Conservation (phyloP, 2,329 filamentous ascomycete species). For the Aureobasidium sp. region DNA sequence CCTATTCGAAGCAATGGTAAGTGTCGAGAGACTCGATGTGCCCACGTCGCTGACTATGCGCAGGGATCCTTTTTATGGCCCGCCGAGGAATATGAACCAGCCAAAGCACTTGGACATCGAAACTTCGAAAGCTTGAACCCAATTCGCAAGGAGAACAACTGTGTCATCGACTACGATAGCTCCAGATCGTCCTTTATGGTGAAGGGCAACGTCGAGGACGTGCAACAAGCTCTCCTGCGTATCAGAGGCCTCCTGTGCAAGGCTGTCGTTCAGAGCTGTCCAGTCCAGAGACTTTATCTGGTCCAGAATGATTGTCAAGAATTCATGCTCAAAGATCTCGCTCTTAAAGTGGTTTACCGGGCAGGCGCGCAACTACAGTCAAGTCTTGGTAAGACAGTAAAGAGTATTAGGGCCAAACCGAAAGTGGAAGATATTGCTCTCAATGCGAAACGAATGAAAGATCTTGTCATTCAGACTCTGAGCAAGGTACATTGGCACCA, state of each 20-base stretch:
- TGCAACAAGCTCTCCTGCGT: conserved; percentile 28
- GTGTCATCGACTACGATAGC: conserved; percentile 35
- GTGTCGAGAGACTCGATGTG: neutral
- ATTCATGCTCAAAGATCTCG: neutral
- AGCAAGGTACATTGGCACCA: conserved; percentile 29
- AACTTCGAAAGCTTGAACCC: conserved; percentile 40
- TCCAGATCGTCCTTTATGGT: conserved; percentile 26
- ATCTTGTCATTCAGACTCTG: conserved; percentile 23
- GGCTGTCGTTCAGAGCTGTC: conserved; percentile 28
- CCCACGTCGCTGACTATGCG: neutral
- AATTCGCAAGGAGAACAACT: conserved; percentile 35
- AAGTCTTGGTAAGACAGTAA: neutral
- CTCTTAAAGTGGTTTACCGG: neutral
- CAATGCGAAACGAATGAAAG: neutral
- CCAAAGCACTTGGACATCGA: conserved; percentile 33
- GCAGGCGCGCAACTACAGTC: conserved; percentile 16
- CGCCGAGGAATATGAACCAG: conserved; percentile 33
- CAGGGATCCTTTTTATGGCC: conserved; percentile 39
- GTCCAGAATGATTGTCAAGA: conserved; percentile 17
- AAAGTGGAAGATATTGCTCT: neutral
- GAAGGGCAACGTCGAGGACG: conserved; percentile 24
- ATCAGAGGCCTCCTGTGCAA: conserved; percentile 33
- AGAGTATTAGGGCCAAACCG: neutral
- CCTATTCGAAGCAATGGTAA: neutral
- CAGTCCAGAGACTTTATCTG: conserved; percentile 23